These are phyloP conservation scores for Mycena sp. DNA, from an alignment of 1,284 basidiomycete species.

Conservation along the genomic window DNA sequence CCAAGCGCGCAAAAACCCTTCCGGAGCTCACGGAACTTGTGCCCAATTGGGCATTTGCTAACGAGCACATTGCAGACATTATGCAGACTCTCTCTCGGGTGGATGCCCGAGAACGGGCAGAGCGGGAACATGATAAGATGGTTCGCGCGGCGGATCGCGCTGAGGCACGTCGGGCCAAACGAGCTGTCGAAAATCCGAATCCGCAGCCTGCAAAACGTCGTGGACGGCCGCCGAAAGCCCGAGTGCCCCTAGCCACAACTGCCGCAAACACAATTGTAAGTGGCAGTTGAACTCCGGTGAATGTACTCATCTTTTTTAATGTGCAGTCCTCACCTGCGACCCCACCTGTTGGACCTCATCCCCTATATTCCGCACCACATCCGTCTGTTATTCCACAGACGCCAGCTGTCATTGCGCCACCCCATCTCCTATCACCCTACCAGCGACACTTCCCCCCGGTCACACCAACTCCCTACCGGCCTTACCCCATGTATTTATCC, in stretches of 20 bases:
- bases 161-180: background rate
- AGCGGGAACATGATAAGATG: background rate
- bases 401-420: too few species aligned
- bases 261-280: background rate
- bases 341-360: too few species aligned
- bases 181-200: background rate
- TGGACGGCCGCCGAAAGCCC: background rate
- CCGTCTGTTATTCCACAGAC: too few species aligned
- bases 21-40: background rate
- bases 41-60: background rate
- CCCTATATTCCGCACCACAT: too few species aligned
- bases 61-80: background rate
- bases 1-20: background rate
- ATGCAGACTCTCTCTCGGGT: background rate
- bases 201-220: background rate
- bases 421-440: too few species aligned
- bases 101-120: background rate
- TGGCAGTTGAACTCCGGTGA: too few species aligned
- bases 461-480: too few species aligned
- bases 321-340: too few species aligned
- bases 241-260: background rate
- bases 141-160: background rate
- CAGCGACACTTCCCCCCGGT: too few species aligned
- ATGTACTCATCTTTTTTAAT: too few species aligned
- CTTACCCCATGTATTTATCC: too few species aligned